phyloP scores from a whole-genome alignment of 495 filamentous ascomycete genomes.

The Xylaria bambusicola region DNA sequence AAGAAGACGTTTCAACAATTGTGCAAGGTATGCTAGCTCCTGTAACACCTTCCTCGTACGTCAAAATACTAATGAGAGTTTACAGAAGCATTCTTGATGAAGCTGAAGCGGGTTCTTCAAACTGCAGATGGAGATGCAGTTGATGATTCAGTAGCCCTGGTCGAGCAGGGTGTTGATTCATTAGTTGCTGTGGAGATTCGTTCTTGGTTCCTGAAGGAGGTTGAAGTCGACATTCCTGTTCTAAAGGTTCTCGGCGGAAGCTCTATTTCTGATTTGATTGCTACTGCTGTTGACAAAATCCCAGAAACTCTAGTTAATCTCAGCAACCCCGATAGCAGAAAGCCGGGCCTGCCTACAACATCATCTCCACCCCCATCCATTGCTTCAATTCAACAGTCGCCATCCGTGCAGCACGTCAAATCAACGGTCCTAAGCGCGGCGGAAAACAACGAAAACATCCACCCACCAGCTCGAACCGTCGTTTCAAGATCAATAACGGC shows the following conservation, averaged over 20 bases:
- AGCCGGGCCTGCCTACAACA: no score
- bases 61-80: no score
- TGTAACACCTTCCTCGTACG: no score
- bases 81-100: not conserved
- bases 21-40: no score
- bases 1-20: no score
- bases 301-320: not conserved
- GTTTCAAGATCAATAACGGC: no score
- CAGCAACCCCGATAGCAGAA: not conserved
- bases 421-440: no score
- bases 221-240: slow-evolving; percentile 45
- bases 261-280: slow-evolving; percentile 28
- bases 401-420: no score
- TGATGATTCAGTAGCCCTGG: slow-evolving; percentile 3
- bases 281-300: not conserved
- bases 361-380: no score
- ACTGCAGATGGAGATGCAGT: not conserved
- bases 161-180: slow-evolving; percentile 44
- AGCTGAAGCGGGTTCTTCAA: not conserved
- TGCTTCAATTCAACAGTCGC: no score
- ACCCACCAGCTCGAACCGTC: no score
- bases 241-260: slow-evolving; percentile 47
- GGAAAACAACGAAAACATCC: no score
- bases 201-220: slow-evolving; percentile 40
- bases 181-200: slow-evolving; percentile 44